Evolutionary conservation across 2,329 filamentous ascomycete genomes (phyloP), one percentile per base, ranked within the genome.

Genomic region (Aspergillus arachidicola): DNA sequence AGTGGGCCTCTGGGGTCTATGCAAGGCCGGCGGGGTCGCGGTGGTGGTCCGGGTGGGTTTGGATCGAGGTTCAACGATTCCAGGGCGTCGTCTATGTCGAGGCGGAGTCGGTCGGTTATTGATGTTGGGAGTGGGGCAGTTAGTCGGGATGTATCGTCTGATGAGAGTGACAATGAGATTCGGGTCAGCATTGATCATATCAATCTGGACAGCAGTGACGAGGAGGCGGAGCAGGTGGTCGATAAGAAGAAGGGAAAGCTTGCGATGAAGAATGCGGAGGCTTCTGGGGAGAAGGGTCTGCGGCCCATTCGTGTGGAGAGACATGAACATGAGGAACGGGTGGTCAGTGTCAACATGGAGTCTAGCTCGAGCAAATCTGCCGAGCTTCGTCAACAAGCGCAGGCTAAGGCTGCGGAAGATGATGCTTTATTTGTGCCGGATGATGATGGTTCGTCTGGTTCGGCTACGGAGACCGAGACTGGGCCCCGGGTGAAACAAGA

Each of bases 121-220:
- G 75, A 71, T 53, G 63, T 69, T 21, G 68, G 65, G 9, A 68
- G 66, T 51, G 66, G 64, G 16, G 64, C 59, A 32, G 69, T 58
- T 6, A 63, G 68, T 58, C 67, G 72, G n/a, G 72, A 76, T 64
- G 69, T 73, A 43, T 80, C 76, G 32, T 77, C 71, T 46, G 84
- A 86, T 60, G 85, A 84, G 56, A 75, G 75, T 34, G 78, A 81
- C 48, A 74, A 78, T 28, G 81, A 77, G 28, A 78, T 80, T 46
- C 79, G 83, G 58, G 77, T 83, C 59, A 83, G 86, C 65, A 85
- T 89, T 60, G 86, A 89, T 66, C 74, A 81, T n/a, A 84, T 87
- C 65, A 83, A 83, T 65, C 71, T 88, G 14, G 81, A 85, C 14
- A 85, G 83, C 56, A 83, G 87, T 61, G 84, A 85, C 34, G 81